Evolutionary conservation across 164 flowering plant species (phyloP), one percentile per base, ranked within the genome.

Genomic region (Houttuynia cordata): DNA sequence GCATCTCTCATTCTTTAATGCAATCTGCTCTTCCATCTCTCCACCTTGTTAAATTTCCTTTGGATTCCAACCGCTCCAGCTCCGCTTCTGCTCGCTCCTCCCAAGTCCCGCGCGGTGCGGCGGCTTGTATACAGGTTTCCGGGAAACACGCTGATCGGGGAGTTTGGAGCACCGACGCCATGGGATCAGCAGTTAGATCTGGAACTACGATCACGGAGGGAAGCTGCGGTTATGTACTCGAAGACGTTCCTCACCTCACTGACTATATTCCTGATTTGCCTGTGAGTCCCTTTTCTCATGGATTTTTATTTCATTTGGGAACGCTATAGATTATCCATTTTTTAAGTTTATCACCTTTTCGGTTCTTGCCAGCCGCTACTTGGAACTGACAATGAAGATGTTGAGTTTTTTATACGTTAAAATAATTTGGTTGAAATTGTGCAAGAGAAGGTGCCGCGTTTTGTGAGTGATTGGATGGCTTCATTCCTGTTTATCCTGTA

Each of bases 171-270:
- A 12, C 52, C 22, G 3, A 56, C 20, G 30, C 41, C 52, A 63
- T 63, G 70, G 64, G 39, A 4, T 25, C 54, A 4, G 20, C 65
- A 0, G 45, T 10, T 8, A 61, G 24, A 22, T 56, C 70, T 0
- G 63, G 57, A 13, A 65, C 51, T 19, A 84, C 81, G 70, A 64
- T 81, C 37, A 60, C 70, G 1, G 41, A 49, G 10, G 85, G 79
- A 0, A 78, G 73, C 0, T 63, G 24, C 24, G 85, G 84, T 14
- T 83, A 77, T 54, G 74, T 79, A 9, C 83, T 81, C 24, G 87
- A 83, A 62, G 86, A 81, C 56, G 86, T 83, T 19, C 92, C 92
- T 59, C 86, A 81, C 64, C 66, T 85, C 50, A 24, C 73, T 45
- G 92, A 83, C 70, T 85, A 78, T 67, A 64, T 83, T 56, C 71